phyloP scores from a whole-genome alignment of 2,329 filamentous ascomycete species.

The Scedosporium aurantiacum region DNA sequence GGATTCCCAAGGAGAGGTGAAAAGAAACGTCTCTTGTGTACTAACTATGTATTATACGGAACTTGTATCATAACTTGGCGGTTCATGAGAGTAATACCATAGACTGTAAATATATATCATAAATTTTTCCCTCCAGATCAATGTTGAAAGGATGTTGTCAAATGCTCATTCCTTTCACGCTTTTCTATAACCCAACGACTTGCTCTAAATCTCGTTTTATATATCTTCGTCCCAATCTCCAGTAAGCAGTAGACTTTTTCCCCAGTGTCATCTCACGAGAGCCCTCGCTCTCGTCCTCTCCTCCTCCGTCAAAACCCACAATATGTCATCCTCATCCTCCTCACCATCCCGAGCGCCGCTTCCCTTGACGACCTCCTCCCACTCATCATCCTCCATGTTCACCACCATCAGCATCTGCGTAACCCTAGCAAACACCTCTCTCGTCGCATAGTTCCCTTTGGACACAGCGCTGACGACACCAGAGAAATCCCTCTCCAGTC shows the following conservation, averaged over 20 bases:
- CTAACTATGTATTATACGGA: constrained; percentile 11
- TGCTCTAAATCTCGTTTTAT: neutral
- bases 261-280: constrained; percentile 40
- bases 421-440: constrained; percentile 66
- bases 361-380: constrained; percentile 57
- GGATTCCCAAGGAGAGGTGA: constrained; percentile 19
- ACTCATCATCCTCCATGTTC: constrained; percentile 94
- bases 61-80: constrained; percentile 4
- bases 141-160: no score
- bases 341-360: constrained; percentile 14
- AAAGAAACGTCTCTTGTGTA: neutral
- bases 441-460: constrained; percentile 62
- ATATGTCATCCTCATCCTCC: constrained; percentile 51
- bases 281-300: constrained; percentile 63
- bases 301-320: constrained; percentile 60
- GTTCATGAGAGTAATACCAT: neutral
- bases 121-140: neutral
- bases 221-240: neutral
- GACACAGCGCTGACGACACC: constrained; percentile 60
- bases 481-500: constrained; percentile 74
- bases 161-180: neutral
- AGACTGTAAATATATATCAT: neutral
- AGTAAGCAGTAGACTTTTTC: neutral
- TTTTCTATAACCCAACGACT: neutral
- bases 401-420: constrained; percentile 75